Conservation (phyloP, 2,329 filamentous ascomycete species). For the Pyrenophora teres region DNA sequence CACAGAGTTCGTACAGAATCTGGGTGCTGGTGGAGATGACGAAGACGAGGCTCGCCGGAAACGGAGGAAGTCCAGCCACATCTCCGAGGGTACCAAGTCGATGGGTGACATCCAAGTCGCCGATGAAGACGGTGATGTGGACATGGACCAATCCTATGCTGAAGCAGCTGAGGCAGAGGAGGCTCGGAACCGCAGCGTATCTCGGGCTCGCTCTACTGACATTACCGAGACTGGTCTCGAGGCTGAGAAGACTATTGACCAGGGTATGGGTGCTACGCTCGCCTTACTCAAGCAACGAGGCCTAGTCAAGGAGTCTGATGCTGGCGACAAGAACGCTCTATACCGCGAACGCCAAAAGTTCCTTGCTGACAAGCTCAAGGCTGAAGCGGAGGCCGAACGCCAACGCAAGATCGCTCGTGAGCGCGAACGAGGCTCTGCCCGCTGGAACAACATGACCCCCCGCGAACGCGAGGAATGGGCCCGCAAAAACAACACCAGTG, state of each 20-base stretch:
- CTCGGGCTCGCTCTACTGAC: conserved; percentile 51
- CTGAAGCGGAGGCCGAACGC: conserved; percentile 78
- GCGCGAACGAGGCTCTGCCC: conserved; percentile 80
- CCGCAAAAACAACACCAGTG: conserved; percentile 82
- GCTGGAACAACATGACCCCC: conserved; percentile 85
- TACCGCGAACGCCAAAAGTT: conserved; percentile 77
- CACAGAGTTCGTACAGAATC: conserved; percentile 87
- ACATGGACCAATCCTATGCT: conserved; percentile 59
- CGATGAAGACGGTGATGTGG: conserved; percentile 59
- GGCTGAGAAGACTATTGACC: conserved; percentile 78
- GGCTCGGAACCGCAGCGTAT: conserved; percentile 32
- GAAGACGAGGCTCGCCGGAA: conserved; percentile 53
- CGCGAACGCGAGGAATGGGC: conserved; percentile 89
- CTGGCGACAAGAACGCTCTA: conserved; percentile 67
- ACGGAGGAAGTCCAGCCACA: conserved; percentile 48
- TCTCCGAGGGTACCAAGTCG: conserved; percentile 30
- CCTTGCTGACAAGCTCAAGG: conserved; percentile 75
- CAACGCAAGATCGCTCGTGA: conserved; percentile 82
- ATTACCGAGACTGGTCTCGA: conserved; percentile 75
- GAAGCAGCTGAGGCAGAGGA: conserved; percentile 58
- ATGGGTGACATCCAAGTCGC: conserved; percentile 37
- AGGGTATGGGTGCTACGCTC: conserved; percentile 81
- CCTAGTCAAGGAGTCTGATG: conserved; percentile 69
- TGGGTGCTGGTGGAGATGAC: conserved; percentile 58
- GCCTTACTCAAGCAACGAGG: conserved; percentile 84